Base-by-base conservation (phyloP, 257 asterid genomes). In the Catharanthus roseus region DNA sequence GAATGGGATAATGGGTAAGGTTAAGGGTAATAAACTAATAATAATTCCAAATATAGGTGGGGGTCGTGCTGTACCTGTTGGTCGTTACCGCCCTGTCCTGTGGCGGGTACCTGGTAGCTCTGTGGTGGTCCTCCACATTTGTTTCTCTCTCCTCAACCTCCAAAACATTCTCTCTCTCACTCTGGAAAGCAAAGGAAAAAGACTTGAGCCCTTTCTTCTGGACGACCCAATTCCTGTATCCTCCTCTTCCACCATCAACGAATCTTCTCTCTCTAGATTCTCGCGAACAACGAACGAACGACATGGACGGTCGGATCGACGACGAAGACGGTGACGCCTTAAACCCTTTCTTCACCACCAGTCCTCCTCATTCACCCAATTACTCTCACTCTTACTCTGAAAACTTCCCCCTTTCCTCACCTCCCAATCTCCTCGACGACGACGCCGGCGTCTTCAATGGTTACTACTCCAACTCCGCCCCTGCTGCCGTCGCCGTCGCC, bases 261-360 rank as follows among this genome's bases (percentile, higher is more conserved):
- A 13, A 45, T 11, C 6, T 49, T 41, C 47, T 69, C 57, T 64
- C 71, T 77, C 79, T 70, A 74, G 75, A 77, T 81, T 71, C 66
- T 71, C 78, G 77, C 70, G 78, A 31, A 71, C 75, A 68, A 16
- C 72, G 44, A 44, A 36, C 51, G 33, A 73, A 29, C 51, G 33
- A 73, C 38, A 90, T 89, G 97, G 90, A 87, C 34, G 85, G 80
- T 66, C 88, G 80, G 70, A 77, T 77, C 84, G 86, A 74, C 67
- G 87, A 80, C 69, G 83, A 62, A 36, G 83, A 74, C 79, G 77
- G 77, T 74, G 80, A 42, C 26, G 10, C 28, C 57, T 72, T 72
- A 68, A 68, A 72, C 72, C 74, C 80, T 24, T 78, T 82, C 61
- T 70, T 75, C 51, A 39, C 75, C 67, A 10, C 67, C 49, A 47